Evolutionary conservation across 106 monocot species (phyloP).

Genomic region (Acanthochlamys bracteata): DNA sequence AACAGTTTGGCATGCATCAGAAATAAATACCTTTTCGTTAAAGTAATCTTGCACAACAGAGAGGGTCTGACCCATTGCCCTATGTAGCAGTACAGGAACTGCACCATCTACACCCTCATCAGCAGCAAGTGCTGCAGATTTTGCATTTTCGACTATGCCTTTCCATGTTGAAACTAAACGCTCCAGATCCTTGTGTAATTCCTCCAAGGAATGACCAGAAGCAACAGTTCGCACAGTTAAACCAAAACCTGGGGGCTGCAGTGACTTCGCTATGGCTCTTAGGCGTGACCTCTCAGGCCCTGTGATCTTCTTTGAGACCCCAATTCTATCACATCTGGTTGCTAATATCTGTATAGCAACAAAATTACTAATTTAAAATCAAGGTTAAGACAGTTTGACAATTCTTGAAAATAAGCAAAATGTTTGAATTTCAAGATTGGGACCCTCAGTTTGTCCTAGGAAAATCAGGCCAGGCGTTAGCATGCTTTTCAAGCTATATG

Average conservation of each 20-base stretch:
- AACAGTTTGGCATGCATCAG: not conserved
- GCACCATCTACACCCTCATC: conserved; percentile 91
- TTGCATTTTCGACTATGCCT: conserved; percentile 80
- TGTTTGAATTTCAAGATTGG: no score
- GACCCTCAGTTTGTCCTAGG: no score
- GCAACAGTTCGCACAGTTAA: conserved; percentile 87
- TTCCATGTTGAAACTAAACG: conserved; percentile 78
- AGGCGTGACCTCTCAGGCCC: conserved; percentile 73
- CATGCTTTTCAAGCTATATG: no score
- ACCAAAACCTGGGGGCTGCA: conserved; percentile 75
- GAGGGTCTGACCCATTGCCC: conserved; percentile 88
- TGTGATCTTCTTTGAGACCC: conserved; percentile 85
- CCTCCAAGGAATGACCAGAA: conserved; percentile 77
- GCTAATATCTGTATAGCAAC: conserved; percentile 54
- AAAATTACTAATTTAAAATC: not conserved
- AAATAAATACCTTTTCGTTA: conserved; percentile 68
- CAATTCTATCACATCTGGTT: conserved; percentile 64
- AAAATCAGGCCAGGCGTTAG: no score
- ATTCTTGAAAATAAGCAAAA: no score
- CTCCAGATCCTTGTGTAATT: conserved; percentile 85
- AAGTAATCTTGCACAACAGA: conserved; percentile 95
- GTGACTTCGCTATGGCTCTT: conserved; percentile 65
- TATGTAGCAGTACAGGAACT: conserved; percentile 76
- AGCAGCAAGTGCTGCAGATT: conserved; percentile 83
- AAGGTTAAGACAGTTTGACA: no score